phyloP scores from a whole-genome alignment of 73 alveolate species.

The Blepharisma japonicum region DNA sequence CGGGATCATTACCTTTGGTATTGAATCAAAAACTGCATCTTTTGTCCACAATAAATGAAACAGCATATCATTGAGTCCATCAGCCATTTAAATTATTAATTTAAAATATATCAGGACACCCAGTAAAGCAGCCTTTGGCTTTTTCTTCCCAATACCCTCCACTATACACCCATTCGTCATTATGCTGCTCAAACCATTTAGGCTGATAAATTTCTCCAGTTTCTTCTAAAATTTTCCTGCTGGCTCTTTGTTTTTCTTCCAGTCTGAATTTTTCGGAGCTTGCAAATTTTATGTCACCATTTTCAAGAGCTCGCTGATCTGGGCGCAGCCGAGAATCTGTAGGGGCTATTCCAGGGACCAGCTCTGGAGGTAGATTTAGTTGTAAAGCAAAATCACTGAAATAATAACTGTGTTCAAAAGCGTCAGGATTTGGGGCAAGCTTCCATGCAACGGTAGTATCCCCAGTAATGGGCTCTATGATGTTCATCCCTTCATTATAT shows the following conservation, averaged over 20 bases:
- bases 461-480: constrained; percentile 19
- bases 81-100: constrained; percentile 41
- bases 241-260: constrained; percentile 88
- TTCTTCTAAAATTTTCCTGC: constrained; percentile 71
- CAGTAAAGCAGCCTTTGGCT: constrained; percentile 11
- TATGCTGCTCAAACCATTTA: constrained; percentile 63
- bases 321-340: constrained; percentile 96
- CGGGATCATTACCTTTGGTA: constrained; percentile 20
- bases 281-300: constrained; percentile 80
- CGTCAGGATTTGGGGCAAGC: constrained; percentile 54
- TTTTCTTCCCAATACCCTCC: constrained; percentile 86
- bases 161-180: constrained; percentile 56
- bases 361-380: constrained; percentile 80
- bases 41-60: constrained; percentile 90
- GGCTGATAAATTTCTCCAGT: constrained; percentile 62
- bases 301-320: constrained; percentile 93
- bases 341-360: constrained; percentile 82
- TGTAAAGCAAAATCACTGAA: constrained; percentile 72
- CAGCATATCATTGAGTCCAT: constrained; percentile 82
- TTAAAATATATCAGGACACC: constrained; percentile 31
- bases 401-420: constrained; percentile 69
- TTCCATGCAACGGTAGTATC: constrained; percentile 65
- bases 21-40: constrained; percentile 66
- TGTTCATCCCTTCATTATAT: constrained; percentile 36
- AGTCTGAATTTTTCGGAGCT: constrained; percentile 79